phyloP scores from a whole-genome alignment of 2,329 filamentous ascomycete genomes.

The Setomelanomma holmii region DNA sequence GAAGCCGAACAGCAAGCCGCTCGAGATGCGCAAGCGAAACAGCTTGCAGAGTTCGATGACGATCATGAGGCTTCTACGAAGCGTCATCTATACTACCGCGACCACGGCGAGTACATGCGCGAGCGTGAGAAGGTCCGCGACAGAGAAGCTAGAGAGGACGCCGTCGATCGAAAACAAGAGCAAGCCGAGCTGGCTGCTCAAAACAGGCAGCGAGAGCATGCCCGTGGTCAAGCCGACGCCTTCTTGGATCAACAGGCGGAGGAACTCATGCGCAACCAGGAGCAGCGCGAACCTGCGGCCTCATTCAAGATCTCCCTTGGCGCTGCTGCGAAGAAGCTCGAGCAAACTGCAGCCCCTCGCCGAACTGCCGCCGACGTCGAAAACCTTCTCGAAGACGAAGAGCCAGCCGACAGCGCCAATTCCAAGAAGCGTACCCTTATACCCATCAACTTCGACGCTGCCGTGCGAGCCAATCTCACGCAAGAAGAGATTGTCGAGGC shows the following conservation, averaged over 20 bases:
- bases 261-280: conserved; percentile 64
- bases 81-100: conserved; percentile 82
- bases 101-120: conserved; percentile 83
- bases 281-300: conserved; percentile 68
- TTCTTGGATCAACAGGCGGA: conserved; percentile 86
- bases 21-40: conserved; percentile 72
- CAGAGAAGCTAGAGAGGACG: conserved; percentile 78
- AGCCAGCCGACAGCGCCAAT: conserved; percentile 68
- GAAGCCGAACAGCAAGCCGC: conserved; percentile 68
- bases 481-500: conserved; percentile 88
- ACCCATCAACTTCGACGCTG: conserved; percentile 54
- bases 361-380: conserved; percentile 94
- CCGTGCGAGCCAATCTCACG: conserved; percentile 63
- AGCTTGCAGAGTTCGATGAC: conserved; percentile 85
- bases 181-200: conserved; percentile 74
- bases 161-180: conserved; percentile 81
- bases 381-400: conserved; percentile 92
- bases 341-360: conserved; percentile 63
- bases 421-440: conserved; percentile 74
- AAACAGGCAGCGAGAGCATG: conserved; percentile 76
- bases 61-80: conserved; percentile 79
- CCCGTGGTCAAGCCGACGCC: conserved; percentile 83
- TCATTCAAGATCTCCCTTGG: conserved; percentile 90
- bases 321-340: conserved; percentile 77
- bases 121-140: conserved; percentile 77